phyloP scores from a whole-genome alignment of 139 green algal species.

The Coelastrella sp. region DNA sequence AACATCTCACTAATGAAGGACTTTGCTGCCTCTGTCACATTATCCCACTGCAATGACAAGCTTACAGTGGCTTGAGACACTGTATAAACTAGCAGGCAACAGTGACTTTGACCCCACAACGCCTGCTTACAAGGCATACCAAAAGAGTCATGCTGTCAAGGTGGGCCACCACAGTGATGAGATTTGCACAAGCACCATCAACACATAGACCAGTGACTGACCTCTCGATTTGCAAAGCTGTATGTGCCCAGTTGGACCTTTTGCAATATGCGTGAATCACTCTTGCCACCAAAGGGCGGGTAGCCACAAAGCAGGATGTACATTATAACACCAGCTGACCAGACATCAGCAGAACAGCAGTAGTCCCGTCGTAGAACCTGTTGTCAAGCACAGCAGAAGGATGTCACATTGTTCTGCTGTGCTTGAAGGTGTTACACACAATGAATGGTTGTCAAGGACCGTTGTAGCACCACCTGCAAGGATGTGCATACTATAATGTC shows the following conservation, averaged over 20 bases:
- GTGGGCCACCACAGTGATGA: background rate
- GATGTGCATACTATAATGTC: too few relatives aligned
- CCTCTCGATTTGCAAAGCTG: conserved; percentile 59
- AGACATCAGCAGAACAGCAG: conserved; percentile 66
- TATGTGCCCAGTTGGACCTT: conserved; percentile 51
- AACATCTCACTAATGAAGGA: conserved; percentile 53
- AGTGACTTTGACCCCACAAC: background rate
- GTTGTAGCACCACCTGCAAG: too few relatives aligned
- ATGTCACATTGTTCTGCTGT: too few relatives aligned
- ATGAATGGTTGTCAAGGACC: too few relatives aligned
- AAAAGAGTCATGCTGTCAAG: too few relatives aligned
- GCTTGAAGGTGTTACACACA: too few relatives aligned
- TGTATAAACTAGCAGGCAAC: background rate
- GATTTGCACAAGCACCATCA: background rate
- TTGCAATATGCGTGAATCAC: conserved; percentile 39
- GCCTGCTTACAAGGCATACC: background rate
- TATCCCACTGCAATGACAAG: conserved; percentile 57
- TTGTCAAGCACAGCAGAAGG: too few relatives aligned
- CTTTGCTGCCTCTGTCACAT: conserved; percentile 59
- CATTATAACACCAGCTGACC: conserved; percentile 75
- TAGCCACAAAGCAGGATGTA: conserved; percentile 83
- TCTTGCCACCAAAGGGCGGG: conserved; percentile 86
- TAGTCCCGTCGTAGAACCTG: conserved; percentile 51
- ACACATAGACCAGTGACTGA: background rate
- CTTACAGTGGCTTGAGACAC: too few relatives aligned